Percentiles rank a stretch among this genome's conserved stretches.
phyloP scores from a whole-genome alignment of 495 filamentous ascomycete genomes.

The Chaetomium cochliodes region DNA sequence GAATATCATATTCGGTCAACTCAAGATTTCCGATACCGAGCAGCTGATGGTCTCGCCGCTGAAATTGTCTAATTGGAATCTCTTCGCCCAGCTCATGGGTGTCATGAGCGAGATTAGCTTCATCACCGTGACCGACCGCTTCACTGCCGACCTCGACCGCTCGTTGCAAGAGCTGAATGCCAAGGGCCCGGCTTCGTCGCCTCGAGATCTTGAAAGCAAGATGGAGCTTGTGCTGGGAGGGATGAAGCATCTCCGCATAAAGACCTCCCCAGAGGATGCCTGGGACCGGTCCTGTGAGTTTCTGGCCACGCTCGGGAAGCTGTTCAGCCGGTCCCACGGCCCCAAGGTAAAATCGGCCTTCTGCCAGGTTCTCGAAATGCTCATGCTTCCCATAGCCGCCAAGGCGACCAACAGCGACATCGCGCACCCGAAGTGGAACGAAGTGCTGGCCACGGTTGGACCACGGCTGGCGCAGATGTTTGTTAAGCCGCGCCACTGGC shows the following conservation, averaged over 20 bases:
- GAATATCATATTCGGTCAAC: conserved; percentile 88
- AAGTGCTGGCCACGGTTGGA: conserved; percentile 74
- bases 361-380: conserved; percentile 81
- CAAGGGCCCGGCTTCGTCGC: conserved; percentile 55
- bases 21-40: conserved; percentile 83
- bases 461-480: conserved; percentile 77
- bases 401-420: conserved; percentile 69
- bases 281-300: conserved; percentile 90
- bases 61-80: conserved; percentile 88
- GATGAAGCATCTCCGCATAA: conserved; percentile 84
- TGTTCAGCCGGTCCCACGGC: conserved; percentile 82
- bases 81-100: conserved; percentile 86
- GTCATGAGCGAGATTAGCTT: conserved; percentile 95
- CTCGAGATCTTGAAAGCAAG: conserved; percentile 69
- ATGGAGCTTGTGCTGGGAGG: conserved; percentile 82
- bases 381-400: conserved; percentile 84
- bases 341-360: conserved; percentile 89
- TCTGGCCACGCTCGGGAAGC: conserved; percentile 71
- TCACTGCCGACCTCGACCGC: conserved; percentile 72
- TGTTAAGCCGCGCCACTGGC: conserved; percentile 87
- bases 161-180: conserved; percentile 67
- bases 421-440: conserved; percentile 76
- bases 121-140: conserved; percentile 74
- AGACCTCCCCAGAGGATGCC: conserved; percentile 63
- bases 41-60: conserved; percentile 74